Evolutionary conservation across 129 eudicot species (phyloP).

Genomic region (Lonicera japonica): DNA sequence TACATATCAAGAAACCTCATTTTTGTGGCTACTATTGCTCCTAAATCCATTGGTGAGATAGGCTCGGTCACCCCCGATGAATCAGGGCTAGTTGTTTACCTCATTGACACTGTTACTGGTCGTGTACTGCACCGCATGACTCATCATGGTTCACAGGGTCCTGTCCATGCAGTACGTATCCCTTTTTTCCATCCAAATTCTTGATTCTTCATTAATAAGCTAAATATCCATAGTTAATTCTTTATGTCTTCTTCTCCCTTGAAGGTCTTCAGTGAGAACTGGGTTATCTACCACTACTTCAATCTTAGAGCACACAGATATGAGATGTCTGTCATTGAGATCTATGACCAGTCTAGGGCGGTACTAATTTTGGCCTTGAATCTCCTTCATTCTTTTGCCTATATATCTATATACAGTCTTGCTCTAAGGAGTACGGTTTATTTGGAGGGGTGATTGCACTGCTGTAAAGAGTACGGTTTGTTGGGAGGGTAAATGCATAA

Average conservation of each 20-base stretch:
- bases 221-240: not conserved
- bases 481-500: too few relatives aligned
- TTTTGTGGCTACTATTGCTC: conserved; percentile 86
- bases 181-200: not conserved
- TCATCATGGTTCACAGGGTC: conserved; percentile 96
- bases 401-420: not conserved
- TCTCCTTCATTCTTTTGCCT: not conserved
- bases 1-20: conserved; percentile 72
- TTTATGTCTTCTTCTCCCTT: conserved; percentile 1
- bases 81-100: conserved; percentile 65
- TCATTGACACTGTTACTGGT: conserved; percentile 87
- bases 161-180: conserved; percentile 91
- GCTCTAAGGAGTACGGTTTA: too few relatives aligned
- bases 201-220: not conserved
- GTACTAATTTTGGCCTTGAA: conserved; percentile 34
- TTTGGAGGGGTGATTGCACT: too few relatives aligned
- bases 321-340: conserved; percentile 94
- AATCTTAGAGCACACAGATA: conserved; percentile 92
- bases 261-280: conserved; percentile 96
- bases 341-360: conserved; percentile 96
- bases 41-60: conserved; percentile 85
- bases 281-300: conserved; percentile 99
- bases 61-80: conserved; percentile 97
- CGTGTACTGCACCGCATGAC: conserved; percentile 89
- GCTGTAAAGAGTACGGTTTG: too few relatives aligned